These are phyloP conservation scores for Phytophthora rubi DNA, from an alignment of 352 stramenopile species.

Conservation along the genomic window DNA sequence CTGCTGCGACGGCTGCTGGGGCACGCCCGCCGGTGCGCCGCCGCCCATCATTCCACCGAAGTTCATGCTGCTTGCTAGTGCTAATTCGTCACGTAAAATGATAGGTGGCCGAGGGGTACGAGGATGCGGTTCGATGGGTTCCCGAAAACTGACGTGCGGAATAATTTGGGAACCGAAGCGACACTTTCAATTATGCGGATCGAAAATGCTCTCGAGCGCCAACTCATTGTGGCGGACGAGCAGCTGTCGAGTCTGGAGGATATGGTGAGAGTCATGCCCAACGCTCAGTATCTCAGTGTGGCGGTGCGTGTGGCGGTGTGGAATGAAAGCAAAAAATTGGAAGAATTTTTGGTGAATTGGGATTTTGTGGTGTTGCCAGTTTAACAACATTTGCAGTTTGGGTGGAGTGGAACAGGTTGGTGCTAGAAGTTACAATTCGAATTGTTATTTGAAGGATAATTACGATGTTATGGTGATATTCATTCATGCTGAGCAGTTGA, in stretches of 20 bases:
- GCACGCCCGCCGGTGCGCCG: constrained; percentile 44
- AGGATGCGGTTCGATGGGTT: constrained; percentile 3
- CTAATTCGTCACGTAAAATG: constrained; percentile 12
- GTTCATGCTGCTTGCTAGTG: constrained; percentile 58
- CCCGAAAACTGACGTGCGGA: not conserved
- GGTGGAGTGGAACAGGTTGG: constrained; percentile 52
- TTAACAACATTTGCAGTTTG: constrained; percentile 60
- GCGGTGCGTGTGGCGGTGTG: constrained; percentile 50
- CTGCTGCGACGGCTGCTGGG: constrained; percentile 65
- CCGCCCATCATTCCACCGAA: constrained; percentile 80
- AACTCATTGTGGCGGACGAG: constrained; percentile 68
- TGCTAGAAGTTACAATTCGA: not conserved
- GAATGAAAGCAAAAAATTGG: not conserved
- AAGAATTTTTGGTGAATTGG: not conserved
- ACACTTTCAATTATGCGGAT: constrained; percentile 48
- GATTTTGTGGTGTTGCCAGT: constrained; percentile 37
- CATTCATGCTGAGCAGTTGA: constrained; percentile 34
- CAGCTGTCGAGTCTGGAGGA: constrained; percentile 41
- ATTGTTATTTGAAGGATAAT: not conserved
- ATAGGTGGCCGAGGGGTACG: not conserved
- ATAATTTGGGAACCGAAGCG: constrained; percentile 5
- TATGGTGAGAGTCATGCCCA: constrained; percentile 24
- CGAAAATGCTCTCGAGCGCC: constrained; percentile 40
- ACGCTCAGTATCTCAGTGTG: constrained; percentile 65
- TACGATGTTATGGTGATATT: not conserved